Conservation (phyloP, 139 green algal genomes). For the Spirogloea muscicola region DNA sequence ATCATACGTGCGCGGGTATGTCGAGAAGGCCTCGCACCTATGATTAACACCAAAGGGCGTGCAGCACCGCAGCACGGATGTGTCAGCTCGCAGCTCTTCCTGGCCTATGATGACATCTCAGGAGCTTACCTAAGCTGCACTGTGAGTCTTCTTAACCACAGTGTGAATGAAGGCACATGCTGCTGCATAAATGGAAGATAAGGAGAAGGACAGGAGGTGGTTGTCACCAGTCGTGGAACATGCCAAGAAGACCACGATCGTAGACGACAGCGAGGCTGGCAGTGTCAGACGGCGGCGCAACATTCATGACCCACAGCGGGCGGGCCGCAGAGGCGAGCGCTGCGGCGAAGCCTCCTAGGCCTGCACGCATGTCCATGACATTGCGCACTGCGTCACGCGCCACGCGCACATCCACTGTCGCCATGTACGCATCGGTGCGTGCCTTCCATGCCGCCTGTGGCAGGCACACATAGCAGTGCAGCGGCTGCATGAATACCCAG, state of each 20-base stretch:
- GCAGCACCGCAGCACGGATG: no score
- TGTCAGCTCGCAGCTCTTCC: no score
- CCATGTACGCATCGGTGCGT: conserved; percentile 1
- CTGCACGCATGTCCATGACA: conserved; percentile 24
- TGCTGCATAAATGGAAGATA: no score
- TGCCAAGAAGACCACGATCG: conserved; percentile 5
- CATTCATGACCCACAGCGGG: conserved; percentile 24
- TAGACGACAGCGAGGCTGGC: background rate
- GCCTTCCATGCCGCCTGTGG: background rate
- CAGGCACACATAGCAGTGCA: no score
- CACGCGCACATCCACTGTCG: background rate
- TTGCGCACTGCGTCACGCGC: conserved; percentile 10
- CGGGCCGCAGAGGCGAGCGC: conserved; percentile 7
- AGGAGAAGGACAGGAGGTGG: no score
- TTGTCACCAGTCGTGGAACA: conserved; percentile 14
- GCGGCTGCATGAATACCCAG: no score
- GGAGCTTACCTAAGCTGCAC: no score
- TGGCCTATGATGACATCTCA: no score
- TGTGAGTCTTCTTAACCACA: no score
- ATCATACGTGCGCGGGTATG: conserved; percentile 20
- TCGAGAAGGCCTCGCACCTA: conserved; percentile 28
- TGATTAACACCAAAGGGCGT: no score
- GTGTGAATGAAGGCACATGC: no score
- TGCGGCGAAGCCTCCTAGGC: conserved; percentile 2
- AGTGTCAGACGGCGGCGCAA: background rate